Conservation (phyloP, 225 moss, liverwort and hornwort genomes). For the Polytrichum commune region DNA sequence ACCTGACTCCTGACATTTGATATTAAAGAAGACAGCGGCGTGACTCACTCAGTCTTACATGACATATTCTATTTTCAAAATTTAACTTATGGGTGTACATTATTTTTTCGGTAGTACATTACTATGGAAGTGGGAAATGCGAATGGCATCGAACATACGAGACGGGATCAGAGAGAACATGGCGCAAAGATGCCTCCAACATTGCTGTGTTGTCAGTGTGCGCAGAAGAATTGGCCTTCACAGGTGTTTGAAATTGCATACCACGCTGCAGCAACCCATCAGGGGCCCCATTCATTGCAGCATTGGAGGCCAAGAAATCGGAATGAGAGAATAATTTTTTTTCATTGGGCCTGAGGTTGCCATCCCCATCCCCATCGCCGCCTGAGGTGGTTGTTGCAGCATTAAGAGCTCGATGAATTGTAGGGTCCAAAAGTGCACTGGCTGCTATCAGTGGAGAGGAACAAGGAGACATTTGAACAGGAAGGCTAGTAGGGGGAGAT, state of each 20-base stretch:
- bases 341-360: neutral
- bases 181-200: slow-evolving; percentile 27
- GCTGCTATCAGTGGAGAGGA: neutral
- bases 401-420: neutral
- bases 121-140: neutral
- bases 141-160: slow-evolving; percentile 23
- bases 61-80: too few species aligned
- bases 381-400: neutral
- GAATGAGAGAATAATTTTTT: slow-evolving; percentile 4
- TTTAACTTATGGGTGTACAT: too few species aligned
- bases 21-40: too few species aligned
- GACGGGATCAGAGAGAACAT: slow-evolving; percentile 47
- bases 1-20: too few species aligned
- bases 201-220: slow-evolving; percentile 16
- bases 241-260: neutral
- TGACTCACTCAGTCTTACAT: too few species aligned
- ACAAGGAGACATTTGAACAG: neutral
- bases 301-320: slow-evolving; percentile 10
- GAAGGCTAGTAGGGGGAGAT: too few species aligned
- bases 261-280: neutral
- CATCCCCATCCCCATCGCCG: neutral
- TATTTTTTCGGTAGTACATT: too few species aligned
- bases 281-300: neutral
- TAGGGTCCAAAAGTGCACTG: neutral
- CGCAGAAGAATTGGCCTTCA: neutral